A percentile compares a stretch with the other conserved stretches of the same genome.
These are phyloP conservation scores for Microdochium paspali DNA, from an alignment of 2,329 filamentous ascomycete genomes.

Conservation along the genomic window DNA sequence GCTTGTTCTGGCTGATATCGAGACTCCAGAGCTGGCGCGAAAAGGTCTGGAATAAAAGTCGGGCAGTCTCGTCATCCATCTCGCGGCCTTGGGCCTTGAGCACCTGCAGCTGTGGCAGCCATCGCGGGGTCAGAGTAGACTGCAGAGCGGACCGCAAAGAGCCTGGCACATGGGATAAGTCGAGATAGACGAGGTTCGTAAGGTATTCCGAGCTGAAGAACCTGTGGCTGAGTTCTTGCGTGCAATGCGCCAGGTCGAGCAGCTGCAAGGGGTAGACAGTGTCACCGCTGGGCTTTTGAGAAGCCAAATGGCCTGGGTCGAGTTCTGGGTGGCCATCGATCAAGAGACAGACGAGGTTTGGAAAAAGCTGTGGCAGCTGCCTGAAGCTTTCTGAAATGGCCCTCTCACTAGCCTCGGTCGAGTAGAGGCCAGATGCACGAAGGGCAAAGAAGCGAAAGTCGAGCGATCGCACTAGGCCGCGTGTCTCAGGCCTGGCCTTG, in stretches of 20 bases:
- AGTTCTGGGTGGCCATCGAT: slow-evolving; percentile 36
- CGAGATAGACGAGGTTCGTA: slow-evolving; percentile 37
- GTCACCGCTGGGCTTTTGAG: slow-evolving; percentile 1
- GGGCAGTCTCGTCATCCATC: slow-evolving; percentile 29
- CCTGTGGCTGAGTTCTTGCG: slow-evolving; percentile 25
- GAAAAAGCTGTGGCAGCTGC: slow-evolving; percentile 27
- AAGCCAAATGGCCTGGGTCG: slow-evolving; percentile 27
- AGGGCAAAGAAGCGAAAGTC: slow-evolving; percentile 36
- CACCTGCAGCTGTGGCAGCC: slow-evolving; percentile 38
- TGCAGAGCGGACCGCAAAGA: slow-evolving; percentile 28
- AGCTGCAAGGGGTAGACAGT: slow-evolving; percentile 21
- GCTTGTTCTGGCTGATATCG: slow-evolving; percentile 40
- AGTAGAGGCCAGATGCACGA: slow-evolving; percentile 29
- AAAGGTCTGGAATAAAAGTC: slow-evolving; percentile 23
- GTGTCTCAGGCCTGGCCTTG: slow-evolving; percentile 24
- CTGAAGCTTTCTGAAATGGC: slow-evolving; percentile 30
- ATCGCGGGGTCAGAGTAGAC: slow-evolving; percentile 17
- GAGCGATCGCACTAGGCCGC: slow-evolving; percentile 33
- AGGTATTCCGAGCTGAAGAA: slow-evolving; percentile 29
- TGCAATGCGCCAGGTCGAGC: slow-evolving; percentile 34
- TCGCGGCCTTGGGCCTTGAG: slow-evolving; percentile 39
- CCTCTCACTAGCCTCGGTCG: slow-evolving; percentile 23
- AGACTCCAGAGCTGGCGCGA: slow-evolving; percentile 43
- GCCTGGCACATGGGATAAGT: slow-evolving; percentile 39
- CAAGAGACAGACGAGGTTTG: slow-evolving; percentile 33